Base-by-base conservation (phyloP, 2,329 filamentous ascomycete species). In the Microdochium trichocladiopsis region DNA sequence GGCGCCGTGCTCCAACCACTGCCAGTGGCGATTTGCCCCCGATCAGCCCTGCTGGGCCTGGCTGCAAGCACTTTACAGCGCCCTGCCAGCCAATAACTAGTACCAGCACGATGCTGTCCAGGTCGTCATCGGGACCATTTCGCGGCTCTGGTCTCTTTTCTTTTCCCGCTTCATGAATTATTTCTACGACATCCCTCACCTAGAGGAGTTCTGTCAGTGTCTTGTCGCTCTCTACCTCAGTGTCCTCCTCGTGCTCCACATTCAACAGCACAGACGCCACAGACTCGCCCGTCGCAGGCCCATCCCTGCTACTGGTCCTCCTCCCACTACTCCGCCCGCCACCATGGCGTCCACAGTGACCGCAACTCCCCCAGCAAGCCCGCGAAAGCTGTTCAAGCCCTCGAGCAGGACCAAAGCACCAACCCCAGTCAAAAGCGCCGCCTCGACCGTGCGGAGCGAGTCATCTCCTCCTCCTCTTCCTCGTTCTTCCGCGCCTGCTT, bases 341-440 rank as follows among this genome's bases (percentile, higher is more conserved):
- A 53, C 45, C 47, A 63, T 66, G 61, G 61, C 63, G 36, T 62
- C 65, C 54, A 57, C 60, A 33, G 63, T 63, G 53, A 57, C 60
- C 31, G 41, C 61, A 43, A 49, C 55, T 45, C 61, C 64, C 14
- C 60, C 63, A 31, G 28, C 28, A 14, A 31, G 8, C 28, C 61
- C 63, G 24, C 62, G 54, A 54, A 66, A 65, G 55, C 55, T 67
- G 16, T 67, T 67, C 55, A 66, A 66, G 55, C 57, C 65, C 43
- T 62, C 65, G 21, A 61, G 53, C 43, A 66, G 62, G 48, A 66
- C 59, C 31, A 66, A 61, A 54, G 63, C 63, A 2, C 63, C 63
- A 11, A 63, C 61, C 36, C 52, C 61, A n/a, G 57, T 55, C 12
- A 64, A 54, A 23, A 31, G 28, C 28, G 8, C 14, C 28, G 28